Base-by-base conservation (phyloP, 805 yeast species). In the Pichia californica region DNA sequence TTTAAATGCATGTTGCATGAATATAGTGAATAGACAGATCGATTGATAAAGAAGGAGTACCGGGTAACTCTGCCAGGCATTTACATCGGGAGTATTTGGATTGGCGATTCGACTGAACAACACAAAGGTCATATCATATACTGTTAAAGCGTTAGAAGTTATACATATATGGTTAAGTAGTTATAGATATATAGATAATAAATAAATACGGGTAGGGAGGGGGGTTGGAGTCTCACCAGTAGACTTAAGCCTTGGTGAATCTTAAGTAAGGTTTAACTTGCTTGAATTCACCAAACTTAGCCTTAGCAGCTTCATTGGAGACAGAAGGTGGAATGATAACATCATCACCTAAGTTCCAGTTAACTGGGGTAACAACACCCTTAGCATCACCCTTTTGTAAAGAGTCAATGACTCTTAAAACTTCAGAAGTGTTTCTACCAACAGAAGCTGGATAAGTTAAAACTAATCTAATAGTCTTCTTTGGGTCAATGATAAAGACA, bases 361-460 rank as follows among this genome's bases (percentile, higher is more conserved):
- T 79, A 61, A 86, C 84, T 48, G 96, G 96, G 36, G 96, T 88
- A 49, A 86, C 93, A 52, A 88, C 76, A 59, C 91, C 86, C 67
- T 77, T 71, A 61, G 76, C 73, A 67, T 89, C 96, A 56, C 88
- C 86, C 51, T 79, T 70, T 72, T 88, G 96, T 64, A 88, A 71
- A 43, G 95, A 84, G 63, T 87, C 96, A 52, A 88, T 69, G 45
- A 84, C 95, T 70, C 97, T 83, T 66, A 89, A 73, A 30, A 88
- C 91, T 73, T 88, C 97, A 46, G 85, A 77, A 49, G 95, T 77
- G 80, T 89, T 88, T 76, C 97, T 84, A 63, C 97, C 97, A 49
- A 86, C 81, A 36, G 95, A 83, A 47, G 96, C 93, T 46, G 97
- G 97, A 74, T 88, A 88, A 19, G 91, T 77, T 71, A 89, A 67